Percentiles rank a stretch among this genome's conserved stretches.
Conservation (phyloP, 225 moss, liverwort and hornwort genomes). For the Sphagnum contortum region DNA sequence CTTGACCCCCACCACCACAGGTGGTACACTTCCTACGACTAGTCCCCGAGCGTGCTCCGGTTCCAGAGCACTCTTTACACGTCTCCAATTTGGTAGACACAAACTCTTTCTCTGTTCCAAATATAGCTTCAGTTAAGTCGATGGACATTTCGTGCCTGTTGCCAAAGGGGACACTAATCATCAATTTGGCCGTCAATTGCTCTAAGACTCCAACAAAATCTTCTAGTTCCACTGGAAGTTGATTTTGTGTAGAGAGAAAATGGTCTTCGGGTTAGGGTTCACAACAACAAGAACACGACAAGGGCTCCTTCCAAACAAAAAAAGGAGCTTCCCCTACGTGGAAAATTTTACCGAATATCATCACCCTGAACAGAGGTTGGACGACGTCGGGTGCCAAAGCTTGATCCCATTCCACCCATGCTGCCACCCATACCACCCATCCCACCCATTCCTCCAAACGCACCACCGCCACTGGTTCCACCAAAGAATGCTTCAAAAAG, state of each 20-base stretch:
- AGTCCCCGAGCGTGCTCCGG: constrained; percentile 82
- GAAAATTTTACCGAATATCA: constrained; percentile 57
- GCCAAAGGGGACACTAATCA: constrained; percentile 8
- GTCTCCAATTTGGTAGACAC: constrained; percentile 91
- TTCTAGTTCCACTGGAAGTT: neutral
- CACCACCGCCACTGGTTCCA: constrained; percentile 69
- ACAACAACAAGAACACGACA: too few species aligned
- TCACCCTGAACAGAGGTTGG: constrained; percentile 88
- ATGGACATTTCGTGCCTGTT: constrained; percentile 79
- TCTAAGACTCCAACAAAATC: neutral
- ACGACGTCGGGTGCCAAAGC: constrained; percentile 61
- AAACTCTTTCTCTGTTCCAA: constrained; percentile 94
- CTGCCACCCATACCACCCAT: constrained; percentile 64
- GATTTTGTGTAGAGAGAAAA: too few species aligned
- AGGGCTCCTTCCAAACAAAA: too few species aligned
- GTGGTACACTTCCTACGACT: constrained; percentile 71
- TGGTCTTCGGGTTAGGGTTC: too few species aligned
- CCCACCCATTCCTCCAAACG: constrained; percentile 65
- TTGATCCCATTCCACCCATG: constrained; percentile 28
- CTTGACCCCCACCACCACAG: constrained; percentile 98
- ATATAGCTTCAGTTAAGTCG: constrained; percentile 86
- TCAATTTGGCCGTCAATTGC: neutral
- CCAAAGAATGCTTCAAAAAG: constrained; percentile 98
- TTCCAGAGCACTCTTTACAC: constrained; percentile 72
- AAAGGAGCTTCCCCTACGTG: too few species aligned